Evolutionary conservation across 1,284 basidiomycete species (phyloP).

Genomic region (Cryptococcus maquisensis): DNA sequence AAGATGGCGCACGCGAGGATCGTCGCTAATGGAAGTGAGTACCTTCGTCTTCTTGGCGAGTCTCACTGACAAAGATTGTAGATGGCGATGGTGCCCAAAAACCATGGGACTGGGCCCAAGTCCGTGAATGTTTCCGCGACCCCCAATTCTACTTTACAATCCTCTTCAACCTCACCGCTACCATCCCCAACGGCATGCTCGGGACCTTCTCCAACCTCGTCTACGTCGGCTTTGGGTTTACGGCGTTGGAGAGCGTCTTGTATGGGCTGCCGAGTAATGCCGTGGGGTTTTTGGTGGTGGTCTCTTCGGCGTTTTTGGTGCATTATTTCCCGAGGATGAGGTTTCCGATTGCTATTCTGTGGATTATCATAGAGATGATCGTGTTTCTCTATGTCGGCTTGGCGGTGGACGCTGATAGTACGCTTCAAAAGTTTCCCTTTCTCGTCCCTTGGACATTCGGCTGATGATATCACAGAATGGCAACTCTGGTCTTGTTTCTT

Average conservation of each 20-base stretch:
- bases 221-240: conserved; percentile 27
- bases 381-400: conserved; percentile 27
- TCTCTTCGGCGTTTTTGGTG: conserved; percentile 13
- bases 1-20: conserved; percentile 34
- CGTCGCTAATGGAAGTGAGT: conserved; percentile 20
- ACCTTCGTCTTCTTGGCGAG: not conserved
- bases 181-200: conserved; percentile 27
- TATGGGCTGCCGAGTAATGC: conserved; percentile 23
- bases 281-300: conserved; percentile 15
- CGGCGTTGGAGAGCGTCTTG: conserved; percentile 18
- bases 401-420: conserved; percentile 6
- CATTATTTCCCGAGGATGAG: conserved; percentile 15
- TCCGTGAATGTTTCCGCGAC: conserved; percentile 27
- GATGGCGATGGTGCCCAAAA: conserved; percentile 21
- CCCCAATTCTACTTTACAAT: conserved; percentile 25
- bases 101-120: conserved; percentile 27
- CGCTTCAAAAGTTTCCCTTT: not conserved
- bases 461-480: conserved; percentile 14
- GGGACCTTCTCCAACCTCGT: conserved; percentile 19
- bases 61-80: not conserved
- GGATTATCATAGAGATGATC: conserved; percentile 10
- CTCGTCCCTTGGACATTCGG: not conserved
- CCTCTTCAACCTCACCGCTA: conserved; percentile 21
- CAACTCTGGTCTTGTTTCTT: conserved; percentile 23
- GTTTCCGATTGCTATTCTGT: conserved; percentile 23